These are phyloP conservation scores for Taphrina wiesneri DNA, from an alignment of 1,139 yeast species.

Conservation along the genomic window DNA sequence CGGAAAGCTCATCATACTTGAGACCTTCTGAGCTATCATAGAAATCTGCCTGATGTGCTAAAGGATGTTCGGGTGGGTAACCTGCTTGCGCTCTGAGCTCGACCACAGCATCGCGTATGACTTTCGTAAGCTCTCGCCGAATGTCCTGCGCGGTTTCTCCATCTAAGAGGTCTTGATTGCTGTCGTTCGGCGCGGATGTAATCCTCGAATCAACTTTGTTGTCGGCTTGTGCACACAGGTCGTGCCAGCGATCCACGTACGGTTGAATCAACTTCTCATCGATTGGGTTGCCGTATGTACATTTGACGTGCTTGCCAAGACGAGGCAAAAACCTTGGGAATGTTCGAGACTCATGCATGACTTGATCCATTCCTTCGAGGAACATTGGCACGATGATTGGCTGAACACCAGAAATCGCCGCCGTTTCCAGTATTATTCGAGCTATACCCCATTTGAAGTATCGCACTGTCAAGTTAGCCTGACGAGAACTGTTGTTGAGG, in stretches of 20 bases:
- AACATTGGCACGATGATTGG: constrained; percentile 80
- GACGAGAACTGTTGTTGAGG: neutral
- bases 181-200: neutral
- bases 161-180: constrained; percentile 52
- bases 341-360: constrained; percentile 69
- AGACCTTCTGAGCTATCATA: constrained; percentile 28
- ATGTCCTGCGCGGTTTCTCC: constrained; percentile 65
- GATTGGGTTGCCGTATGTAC: constrained; percentile 71
- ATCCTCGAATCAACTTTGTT: neutral
- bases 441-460: constrained; percentile 96
- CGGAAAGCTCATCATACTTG: constrained; percentile 26
- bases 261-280: constrained; percentile 57
- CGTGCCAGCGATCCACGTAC: constrained; percentile 42
- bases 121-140: constrained; percentile 70
- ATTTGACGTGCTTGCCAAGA: constrained; percentile 67
- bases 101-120: constrained; percentile 64
- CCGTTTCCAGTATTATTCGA: constrained; percentile 69
- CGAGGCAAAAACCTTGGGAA: constrained; percentile 62
- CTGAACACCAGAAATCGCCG: constrained; percentile 52
- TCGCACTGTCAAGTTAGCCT: constrained; percentile 61
- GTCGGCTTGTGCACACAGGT: constrained; percentile 67
- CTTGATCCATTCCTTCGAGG: constrained; percentile 79
- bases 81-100: constrained; percentile 58
- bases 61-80: constrained; percentile 55
- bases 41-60: constrained; percentile 23